phyloP scores from a whole-genome alignment of 345 rosid species.

The Acer campestre region DNA sequence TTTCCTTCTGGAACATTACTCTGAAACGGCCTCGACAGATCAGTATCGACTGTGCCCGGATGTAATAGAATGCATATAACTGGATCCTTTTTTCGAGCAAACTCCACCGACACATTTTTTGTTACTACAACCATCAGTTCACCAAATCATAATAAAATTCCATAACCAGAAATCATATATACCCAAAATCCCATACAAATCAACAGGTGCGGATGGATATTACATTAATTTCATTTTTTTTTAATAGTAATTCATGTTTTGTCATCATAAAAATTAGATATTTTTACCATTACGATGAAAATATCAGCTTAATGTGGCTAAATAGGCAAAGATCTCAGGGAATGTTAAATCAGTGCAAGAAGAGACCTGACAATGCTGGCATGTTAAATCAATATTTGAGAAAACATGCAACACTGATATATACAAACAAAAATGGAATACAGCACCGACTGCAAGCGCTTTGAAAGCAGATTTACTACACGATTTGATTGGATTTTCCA shows the following conservation, averaged over 20 bases:
- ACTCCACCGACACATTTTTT: conserved; percentile 67
- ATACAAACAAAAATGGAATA: too few species aligned
- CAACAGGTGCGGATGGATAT: not conserved
- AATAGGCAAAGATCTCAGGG: not conserved
- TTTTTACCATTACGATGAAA: not conserved
- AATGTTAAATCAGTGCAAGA: not conserved
- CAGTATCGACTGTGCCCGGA: conserved; percentile 96
- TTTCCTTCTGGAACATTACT: conserved; percentile 78
- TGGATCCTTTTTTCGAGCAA: conserved; percentile 75
- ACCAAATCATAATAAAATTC: not conserved
- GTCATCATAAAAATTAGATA: too few species aligned
- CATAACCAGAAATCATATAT: not conserved
- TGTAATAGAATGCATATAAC: conserved; percentile 78
- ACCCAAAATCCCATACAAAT: not conserved
- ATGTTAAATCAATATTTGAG: not conserved
- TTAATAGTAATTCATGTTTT: too few species aligned
- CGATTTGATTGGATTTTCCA: not conserved
- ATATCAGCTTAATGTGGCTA: conserved; percentile 1
- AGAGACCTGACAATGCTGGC: not conserved
- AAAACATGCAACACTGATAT: too few species aligned
- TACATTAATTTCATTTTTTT: too few species aligned
- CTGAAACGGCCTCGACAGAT: conserved; percentile 85
- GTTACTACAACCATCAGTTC: conserved; percentile 56
- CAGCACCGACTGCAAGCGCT: not conserved
- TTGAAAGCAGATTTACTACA: not conserved